phyloP scores from a whole-genome alignment of 768 basidiomycete genomes.

The Mycena chlorophos region DNA sequence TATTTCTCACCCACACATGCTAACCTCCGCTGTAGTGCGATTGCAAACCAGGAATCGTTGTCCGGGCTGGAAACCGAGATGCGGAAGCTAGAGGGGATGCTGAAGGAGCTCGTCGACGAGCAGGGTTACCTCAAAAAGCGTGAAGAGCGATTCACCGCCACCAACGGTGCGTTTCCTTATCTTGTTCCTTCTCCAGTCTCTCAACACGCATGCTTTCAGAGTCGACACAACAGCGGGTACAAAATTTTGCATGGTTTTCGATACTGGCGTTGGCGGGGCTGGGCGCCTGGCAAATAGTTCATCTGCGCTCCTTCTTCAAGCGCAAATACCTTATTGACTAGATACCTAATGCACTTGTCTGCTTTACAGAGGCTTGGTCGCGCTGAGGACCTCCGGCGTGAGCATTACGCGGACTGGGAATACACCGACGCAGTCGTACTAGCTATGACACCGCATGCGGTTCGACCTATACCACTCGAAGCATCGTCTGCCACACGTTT shows the following conservation, averaged over 20 bases:
- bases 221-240: conserved; percentile 89
- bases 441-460: too few species aligned
- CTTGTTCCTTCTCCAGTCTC: neutral
- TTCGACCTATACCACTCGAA: too few species aligned
- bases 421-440: too few species aligned
- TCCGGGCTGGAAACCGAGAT: conserved; percentile 97
- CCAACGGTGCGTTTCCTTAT: conserved; percentile 72
- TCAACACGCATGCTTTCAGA: conserved; percentile 46
- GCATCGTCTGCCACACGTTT: too few species aligned
- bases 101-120: conserved; percentile 94
- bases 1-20: neutral
- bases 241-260: conserved; percentile 91
- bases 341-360: too few species aligned
- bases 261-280: conserved; percentile 74
- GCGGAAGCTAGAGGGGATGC: conserved; percentile 93
- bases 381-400: neutral
- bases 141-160: conserved; percentile 85
- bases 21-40: conserved; percentile 60
- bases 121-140: conserved; percentile 86
- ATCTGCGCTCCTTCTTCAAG: conserved; percentile 94
- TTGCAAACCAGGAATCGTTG: conserved; percentile 96
- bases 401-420: too few species aligned
- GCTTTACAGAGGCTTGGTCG: too few species aligned
- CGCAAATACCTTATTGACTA: conserved; percentile 91
- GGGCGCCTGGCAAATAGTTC: conserved; percentile 94